phyloP scores from a whole-genome alignment of 2,329 filamentous ascomycete species.

The Cercospora berteroae region DNA sequence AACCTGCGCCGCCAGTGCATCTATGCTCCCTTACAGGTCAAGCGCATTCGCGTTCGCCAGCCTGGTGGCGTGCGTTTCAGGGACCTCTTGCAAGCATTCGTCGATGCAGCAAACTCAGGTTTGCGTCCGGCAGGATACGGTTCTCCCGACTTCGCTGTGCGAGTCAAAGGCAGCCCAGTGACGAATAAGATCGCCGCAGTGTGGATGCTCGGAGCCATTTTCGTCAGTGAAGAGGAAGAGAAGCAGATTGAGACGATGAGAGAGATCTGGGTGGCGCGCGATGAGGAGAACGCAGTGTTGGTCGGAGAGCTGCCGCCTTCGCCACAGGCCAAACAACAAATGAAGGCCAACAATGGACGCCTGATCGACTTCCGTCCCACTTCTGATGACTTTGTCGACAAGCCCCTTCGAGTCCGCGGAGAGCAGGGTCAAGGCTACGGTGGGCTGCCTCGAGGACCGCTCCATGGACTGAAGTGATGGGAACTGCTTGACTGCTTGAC shows the following conservation, averaged over 20 bases:
- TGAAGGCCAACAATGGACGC: background rate
- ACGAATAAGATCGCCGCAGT: conserved; percentile 6
- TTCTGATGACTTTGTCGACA: background rate
- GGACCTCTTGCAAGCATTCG: conserved; percentile 6
- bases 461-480: background rate
- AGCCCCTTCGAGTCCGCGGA: background rate
- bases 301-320: background rate
- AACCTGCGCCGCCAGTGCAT: background rate
- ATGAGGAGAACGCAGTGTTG: background rate
- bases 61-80: conserved; percentile 5
- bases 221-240: conserved; percentile 17
- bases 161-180: background rate
- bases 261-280: background rate
- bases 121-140: background rate
- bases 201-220: conserved; percentile 20
- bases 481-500: background rate
- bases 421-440: background rate
- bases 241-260: conserved; percentile 2
- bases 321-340: background rate
- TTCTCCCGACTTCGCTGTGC: background rate
- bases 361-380: background rate
- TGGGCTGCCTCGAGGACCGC: background rate
- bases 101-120: background rate
- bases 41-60: conserved; percentile 1
- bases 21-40: background rate